Conservation (phyloP, 1,284 basidiomycete species). For the Cronartium quercuum region DNA sequence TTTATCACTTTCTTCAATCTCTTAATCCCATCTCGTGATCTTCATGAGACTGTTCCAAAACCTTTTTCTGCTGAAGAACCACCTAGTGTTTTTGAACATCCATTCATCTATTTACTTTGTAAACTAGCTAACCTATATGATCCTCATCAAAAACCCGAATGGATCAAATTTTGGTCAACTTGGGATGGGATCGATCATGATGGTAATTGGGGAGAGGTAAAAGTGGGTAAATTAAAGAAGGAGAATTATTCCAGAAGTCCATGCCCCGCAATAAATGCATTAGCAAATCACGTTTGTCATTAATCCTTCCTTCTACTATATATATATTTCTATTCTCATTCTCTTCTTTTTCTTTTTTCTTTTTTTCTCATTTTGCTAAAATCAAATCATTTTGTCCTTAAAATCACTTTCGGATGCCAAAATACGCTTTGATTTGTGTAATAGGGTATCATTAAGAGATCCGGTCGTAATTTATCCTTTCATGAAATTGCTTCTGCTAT, state of each 20-base stretch:
- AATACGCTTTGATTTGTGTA: too few relatives aligned
- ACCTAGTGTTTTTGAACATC: constrained; percentile 34
- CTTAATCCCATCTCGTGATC: not conserved
- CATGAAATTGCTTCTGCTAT: constrained; percentile 26
- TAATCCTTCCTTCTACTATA: not conserved
- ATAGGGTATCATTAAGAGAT: constrained; percentile 36
- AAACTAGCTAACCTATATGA: not conserved
- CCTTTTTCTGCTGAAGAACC: constrained; percentile 38
- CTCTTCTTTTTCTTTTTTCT: too few relatives aligned
- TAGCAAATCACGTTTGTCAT: constrained; percentile 23
- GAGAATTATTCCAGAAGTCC: constrained; percentile 25
- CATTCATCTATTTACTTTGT: constrained; percentile 33
- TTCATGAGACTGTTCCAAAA: constrained; percentile 6
- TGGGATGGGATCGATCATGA: constrained; percentile 39
- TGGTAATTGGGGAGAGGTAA: constrained; percentile 24
- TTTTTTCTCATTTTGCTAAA: not conserved
- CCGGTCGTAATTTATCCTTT: constrained; percentile 40
- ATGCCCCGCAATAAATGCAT: constrained; percentile 39
- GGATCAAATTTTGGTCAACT: constrained; percentile 33
- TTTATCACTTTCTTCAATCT: not conserved
- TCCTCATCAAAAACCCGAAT: not conserved
- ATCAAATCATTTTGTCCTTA: not conserved
- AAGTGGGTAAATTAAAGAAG: not conserved
- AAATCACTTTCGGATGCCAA: not conserved
- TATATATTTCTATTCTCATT: too few relatives aligned